A percentile compares a stretch with the other conserved stretches of the same genome.
Evolutionary conservation across 2,329 filamentous ascomycete genomes (phyloP).

Genomic region (Alternaria consortialis): DNA sequence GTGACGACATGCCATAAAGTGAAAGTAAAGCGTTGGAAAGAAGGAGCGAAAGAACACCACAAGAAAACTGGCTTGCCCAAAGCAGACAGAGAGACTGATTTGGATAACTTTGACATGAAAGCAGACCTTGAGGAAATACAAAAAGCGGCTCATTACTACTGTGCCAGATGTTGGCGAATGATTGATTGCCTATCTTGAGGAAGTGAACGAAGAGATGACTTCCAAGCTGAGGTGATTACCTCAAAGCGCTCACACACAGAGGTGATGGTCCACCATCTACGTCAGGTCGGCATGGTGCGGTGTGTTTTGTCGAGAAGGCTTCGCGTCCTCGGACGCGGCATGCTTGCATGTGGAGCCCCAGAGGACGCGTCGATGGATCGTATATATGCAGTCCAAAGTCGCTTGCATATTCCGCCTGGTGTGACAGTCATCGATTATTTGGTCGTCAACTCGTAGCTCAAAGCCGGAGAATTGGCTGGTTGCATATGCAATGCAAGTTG

Average conservation of each 20-base stretch:
- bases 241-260: not conserved
- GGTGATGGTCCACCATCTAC: not conserved
- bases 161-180: not conserved
- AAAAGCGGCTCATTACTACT: not conserved
- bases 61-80: not conserved
- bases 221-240: not conserved
- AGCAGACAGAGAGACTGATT: not conserved
- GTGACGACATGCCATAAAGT: not conserved
- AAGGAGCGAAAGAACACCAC: not conserved
- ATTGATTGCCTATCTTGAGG: not conserved
- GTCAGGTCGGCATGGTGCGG: not conserved
- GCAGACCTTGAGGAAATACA: not conserved
- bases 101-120: not conserved
- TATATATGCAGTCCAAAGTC: not conserved
- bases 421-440: conserved; percentile 8
- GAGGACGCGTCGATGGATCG: conserved; percentile 6
- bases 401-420: not conserved
- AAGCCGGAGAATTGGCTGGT: conserved; percentile 13
- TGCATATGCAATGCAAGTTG: conserved; percentile 14
- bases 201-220: not conserved
- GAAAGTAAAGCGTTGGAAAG: not conserved
- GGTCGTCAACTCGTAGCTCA: conserved; percentile 1
- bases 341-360: not conserved
- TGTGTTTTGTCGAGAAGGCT: not conserved
- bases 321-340: not conserved